These are phyloP conservation scores for Trichoderma sp. DNA, from an alignment of 2,329 filamentous ascomycete species.

Conservation along the genomic window DNA sequence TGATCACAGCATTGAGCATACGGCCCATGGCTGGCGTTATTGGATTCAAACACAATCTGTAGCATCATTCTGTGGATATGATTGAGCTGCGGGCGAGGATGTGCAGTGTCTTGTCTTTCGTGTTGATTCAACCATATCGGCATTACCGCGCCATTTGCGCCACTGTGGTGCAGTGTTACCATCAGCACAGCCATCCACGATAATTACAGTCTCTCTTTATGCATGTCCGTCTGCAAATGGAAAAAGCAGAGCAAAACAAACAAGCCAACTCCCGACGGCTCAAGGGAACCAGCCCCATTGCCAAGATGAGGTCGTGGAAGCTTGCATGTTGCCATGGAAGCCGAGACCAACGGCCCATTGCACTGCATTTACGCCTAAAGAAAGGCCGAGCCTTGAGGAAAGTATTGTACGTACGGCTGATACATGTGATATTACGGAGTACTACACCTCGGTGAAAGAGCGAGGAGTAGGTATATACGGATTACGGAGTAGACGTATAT, in stretches of 20 bases:
- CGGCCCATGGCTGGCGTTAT: neutral
- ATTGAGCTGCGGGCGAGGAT: neutral
- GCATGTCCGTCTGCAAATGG: neutral
- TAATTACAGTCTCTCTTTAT: neutral
- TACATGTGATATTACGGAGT: neutral
- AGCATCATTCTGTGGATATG: neutral
- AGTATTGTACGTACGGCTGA: neutral
- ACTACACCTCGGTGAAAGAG: neutral
- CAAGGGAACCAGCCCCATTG: neutral
- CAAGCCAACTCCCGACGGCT: neutral
- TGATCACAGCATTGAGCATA: neutral
- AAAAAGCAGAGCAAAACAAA: neutral
- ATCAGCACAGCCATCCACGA: neutral
- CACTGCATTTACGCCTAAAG: neutral
- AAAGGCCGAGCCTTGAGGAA: neutral
- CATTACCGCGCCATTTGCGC: slow-evolving; percentile 5
- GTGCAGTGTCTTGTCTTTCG: neutral
- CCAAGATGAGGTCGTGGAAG: neutral
- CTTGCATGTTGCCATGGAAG: neutral
- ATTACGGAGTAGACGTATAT: neutral
- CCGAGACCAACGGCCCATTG: neutral
- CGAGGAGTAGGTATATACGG: neutral
- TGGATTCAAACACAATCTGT: neutral
- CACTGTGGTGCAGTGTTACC: neutral
- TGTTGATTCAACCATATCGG: neutral